Conservation (phyloP, 2,329 filamentous ascomycete species). For the Nemania diffusa region DNA sequence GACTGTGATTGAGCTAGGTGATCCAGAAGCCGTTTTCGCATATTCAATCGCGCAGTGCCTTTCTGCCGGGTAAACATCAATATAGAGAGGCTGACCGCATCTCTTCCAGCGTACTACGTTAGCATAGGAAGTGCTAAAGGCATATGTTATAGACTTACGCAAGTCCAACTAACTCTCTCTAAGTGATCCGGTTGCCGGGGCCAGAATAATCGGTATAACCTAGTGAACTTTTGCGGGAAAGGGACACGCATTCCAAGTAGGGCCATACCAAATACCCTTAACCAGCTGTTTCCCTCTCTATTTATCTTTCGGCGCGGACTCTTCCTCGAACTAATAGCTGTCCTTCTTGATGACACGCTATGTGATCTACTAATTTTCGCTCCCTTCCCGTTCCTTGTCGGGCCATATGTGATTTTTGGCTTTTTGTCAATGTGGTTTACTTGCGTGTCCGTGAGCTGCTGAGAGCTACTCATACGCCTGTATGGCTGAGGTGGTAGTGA, state of each 20-base stretch:
- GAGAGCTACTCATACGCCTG: neutral
- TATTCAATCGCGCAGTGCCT: constrained; percentile 9
- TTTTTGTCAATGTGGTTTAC: neutral
- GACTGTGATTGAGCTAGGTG: neutral
- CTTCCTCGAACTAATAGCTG: neutral
- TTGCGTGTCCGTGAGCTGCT: neutral
- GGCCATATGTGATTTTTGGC: neutral
- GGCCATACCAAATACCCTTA: neutral
- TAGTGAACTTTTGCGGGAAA: neutral
- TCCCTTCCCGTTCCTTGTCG: neutral
- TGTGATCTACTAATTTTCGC: neutral
- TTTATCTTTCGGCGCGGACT: neutral
- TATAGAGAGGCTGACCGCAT: constrained; percentile 21
- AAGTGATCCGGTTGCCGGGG: neutral
- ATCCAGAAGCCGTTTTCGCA: constrained; percentile 21
- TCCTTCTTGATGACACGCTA: neutral
- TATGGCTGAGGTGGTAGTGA: neutral
- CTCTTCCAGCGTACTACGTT: constrained; percentile 2
- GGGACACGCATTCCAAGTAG: neutral
- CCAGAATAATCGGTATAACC: constrained; percentile 5
- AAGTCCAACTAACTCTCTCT: constrained; percentile 19
- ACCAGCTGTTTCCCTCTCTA: neutral
- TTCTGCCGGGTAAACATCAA: neutral
- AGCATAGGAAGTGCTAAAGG: neutral
- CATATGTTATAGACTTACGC: neutral